Percentiles rank a stretch among this genome's conserved stretches.
These are phyloP conservation scores for Paxillus rubicundulus DNA, from an alignment of 768 basidiomycete species.

Conservation along the genomic window DNA sequence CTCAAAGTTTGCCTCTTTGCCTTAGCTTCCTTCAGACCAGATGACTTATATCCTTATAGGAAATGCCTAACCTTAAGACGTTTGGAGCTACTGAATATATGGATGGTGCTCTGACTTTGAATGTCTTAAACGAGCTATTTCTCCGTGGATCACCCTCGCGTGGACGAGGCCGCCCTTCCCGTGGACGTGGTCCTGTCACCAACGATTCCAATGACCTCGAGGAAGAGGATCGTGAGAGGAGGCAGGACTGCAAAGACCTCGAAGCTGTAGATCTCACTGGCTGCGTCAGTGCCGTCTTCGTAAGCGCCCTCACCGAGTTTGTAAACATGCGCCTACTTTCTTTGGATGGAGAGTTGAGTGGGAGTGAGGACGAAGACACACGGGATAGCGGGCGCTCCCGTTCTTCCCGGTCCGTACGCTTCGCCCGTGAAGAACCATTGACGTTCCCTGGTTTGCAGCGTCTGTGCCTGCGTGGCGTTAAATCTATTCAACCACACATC, in stretches of 20 bases:
- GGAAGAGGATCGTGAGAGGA: constrained; percentile 74
- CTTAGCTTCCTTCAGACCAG: constrained; percentile 4
- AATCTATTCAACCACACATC: constrained; percentile 67
- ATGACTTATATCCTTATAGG: constrained; percentile 43
- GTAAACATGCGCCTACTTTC: constrained; percentile 61
- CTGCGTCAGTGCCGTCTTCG: constrained; percentile 90
- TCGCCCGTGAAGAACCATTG: constrained; percentile 47
- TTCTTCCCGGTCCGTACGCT: constrained; percentile 31
- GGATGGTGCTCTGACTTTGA: constrained; percentile 85
- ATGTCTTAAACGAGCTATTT: constrained; percentile 87
- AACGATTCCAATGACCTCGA: constrained; percentile 58
- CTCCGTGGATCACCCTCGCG: constrained; percentile 77
- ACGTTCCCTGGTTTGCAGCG: constrained; percentile 70
- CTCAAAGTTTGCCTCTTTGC: constrained; percentile 55
- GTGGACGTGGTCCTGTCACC: constrained; percentile 53
- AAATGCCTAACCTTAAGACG: constrained; percentile 79
- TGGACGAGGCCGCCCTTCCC: constrained; percentile 63
- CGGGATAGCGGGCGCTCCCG: constrained; percentile 34
- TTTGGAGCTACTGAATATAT: constrained; percentile 99
- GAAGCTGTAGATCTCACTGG: constrained; percentile 93
- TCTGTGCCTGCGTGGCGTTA: constrained; percentile 79
- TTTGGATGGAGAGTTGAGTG: constrained; percentile 41
- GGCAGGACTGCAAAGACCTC: constrained; percentile 70
- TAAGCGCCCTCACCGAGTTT: constrained; percentile 81
- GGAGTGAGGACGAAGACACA: constrained; percentile 40